Percentiles rank a stretch among this genome's conserved stretches.
Conservation (phyloP, 176 grass and related monocot species). For the Bothriochloa decipiens region DNA sequence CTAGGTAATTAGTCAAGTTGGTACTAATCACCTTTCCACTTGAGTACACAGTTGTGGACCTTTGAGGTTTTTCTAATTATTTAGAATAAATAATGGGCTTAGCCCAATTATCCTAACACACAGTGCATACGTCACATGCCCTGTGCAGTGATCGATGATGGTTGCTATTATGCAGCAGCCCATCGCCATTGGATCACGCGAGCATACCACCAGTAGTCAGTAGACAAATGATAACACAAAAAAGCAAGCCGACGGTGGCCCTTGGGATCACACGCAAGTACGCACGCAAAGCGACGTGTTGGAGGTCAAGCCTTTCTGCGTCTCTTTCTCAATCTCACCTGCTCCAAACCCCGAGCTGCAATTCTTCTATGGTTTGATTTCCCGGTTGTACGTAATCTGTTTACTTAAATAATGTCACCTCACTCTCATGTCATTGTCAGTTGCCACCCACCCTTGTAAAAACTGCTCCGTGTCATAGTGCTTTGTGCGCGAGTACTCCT, state of each 20-base stretch:
- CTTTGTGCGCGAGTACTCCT: too few species aligned
- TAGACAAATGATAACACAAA: too few species aligned
- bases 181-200: slow-evolving; percentile 37
- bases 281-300: not conserved
- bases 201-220: not conserved
- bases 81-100: too few species aligned
- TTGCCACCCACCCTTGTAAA: slow-evolving; percentile 5
- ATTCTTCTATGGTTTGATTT: not conserved
- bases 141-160: too few species aligned
- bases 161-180: not conserved
- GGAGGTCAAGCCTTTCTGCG: not conserved
- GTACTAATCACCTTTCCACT: too few species aligned
- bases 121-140: too few species aligned
- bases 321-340: slow-evolving; percentile 38
- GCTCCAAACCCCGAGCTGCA: slow-evolving; percentile 26
- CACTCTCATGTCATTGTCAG: not conserved
- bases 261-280: slow-evolving; percentile 35
- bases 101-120: too few species aligned
- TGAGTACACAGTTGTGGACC: too few species aligned
- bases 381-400: not conserved
- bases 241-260: too few species aligned
- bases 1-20: too few species aligned
- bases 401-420: not conserved
- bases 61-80: too few species aligned
- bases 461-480: too few species aligned